Conservation (phyloP, 306 rosid genomes). For the Cicer yamashitae region DNA sequence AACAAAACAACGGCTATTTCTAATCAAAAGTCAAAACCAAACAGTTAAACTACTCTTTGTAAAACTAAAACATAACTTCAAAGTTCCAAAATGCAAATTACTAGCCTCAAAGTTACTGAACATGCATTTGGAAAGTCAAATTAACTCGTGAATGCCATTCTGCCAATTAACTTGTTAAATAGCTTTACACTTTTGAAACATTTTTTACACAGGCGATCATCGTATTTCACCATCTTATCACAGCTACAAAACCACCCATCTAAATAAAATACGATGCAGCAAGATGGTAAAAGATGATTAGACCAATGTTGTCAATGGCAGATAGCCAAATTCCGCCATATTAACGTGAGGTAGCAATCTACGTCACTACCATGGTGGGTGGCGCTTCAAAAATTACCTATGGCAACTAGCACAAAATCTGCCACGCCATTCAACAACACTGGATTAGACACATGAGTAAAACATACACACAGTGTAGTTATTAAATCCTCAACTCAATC, state of each 20-base stretch:
- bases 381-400: neutral
- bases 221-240: too few relatives aligned
- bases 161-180: neutral
- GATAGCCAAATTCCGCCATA: neutral
- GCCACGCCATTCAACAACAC: neutral
- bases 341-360: neutral
- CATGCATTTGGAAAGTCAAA: neutral
- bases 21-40: neutral
- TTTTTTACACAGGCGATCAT: neutral
- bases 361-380: neutral
- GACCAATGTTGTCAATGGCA: neutral
- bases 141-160: neutral
- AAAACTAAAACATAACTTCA: too few relatives aligned
- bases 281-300: too few relatives aligned
- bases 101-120: neutral
- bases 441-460: too few relatives aligned
- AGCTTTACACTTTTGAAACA: neutral
- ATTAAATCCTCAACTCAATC: too few relatives aligned
- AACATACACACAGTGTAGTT: neutral
- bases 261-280: too few relatives aligned
- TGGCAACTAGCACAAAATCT: neutral
- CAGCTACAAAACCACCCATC: neutral
- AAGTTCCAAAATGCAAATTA: neutral
- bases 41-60: neutral
- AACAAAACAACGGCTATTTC: conserved; percentile 11